Conservation (phyloP, 1,139 yeast species). For the Hansenula anomala region DNA sequence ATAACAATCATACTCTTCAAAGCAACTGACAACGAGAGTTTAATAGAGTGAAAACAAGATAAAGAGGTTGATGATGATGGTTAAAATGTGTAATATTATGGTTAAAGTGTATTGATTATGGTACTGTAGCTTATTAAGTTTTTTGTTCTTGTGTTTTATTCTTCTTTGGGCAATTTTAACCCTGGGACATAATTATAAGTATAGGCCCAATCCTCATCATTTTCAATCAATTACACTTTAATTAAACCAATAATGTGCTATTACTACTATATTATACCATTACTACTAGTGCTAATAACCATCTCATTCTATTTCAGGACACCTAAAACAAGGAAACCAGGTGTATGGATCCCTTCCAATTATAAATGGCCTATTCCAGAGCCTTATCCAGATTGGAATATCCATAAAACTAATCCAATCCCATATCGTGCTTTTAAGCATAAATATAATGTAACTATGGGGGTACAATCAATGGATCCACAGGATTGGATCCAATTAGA, state of each 20-base stretch:
- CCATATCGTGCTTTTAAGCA: constrained; percentile 57
- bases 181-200: background rate
- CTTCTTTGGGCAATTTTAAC: too few species aligned
- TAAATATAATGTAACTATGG: constrained; percentile 49
- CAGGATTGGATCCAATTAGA: constrained; percentile 62
- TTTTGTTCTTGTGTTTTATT: too few species aligned
- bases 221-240: background rate
- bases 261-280: background rate
- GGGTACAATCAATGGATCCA: constrained; percentile 52
- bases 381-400: constrained; percentile 42
- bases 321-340: constrained; percentile 27
- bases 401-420: constrained; percentile 42
- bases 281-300: background rate
- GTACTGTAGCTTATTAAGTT: too few species aligned
- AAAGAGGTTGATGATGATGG: too few species aligned
- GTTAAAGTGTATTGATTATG: too few species aligned
- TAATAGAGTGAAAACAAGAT: too few species aligned
- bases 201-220: background rate
- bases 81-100: too few species aligned
- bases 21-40: too few species aligned
- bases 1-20: too few species aligned
- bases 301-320: background rate
- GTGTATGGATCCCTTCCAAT: constrained; percentile 44
- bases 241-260: background rate
- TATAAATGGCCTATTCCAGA: constrained; percentile 43